Conservation (phyloP, 139 green algal genomes). For the Volvox reticuliferus region DNA sequence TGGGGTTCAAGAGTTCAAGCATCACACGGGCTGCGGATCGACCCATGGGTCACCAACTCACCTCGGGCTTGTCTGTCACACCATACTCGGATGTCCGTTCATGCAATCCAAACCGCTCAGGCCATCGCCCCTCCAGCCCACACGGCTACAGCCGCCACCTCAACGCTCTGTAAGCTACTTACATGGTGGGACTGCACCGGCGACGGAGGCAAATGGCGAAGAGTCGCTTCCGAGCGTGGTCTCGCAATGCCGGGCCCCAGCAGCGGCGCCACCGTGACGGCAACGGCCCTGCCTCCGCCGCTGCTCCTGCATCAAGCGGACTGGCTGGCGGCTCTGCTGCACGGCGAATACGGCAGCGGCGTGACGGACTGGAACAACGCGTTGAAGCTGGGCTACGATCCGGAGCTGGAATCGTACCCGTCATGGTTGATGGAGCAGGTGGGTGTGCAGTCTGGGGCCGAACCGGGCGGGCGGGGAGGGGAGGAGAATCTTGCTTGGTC, state of each 20-base stretch:
- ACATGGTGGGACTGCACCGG: slow-evolving; percentile 68
- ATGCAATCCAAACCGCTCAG: slow-evolving; percentile 35
- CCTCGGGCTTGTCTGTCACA: too few species aligned
- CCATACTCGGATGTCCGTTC: too few species aligned
- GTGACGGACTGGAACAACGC: slow-evolving; percentile 95
- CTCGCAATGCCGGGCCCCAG: neutral
- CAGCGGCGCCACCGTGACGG: slow-evolving; percentile 13
- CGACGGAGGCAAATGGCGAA: neutral
- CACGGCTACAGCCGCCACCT: slow-evolving; percentile 84
- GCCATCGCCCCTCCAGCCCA: slow-evolving; percentile 81
- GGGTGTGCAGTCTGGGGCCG: neutral
- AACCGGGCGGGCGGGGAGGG: too few species aligned
- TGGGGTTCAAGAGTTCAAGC: too few species aligned
- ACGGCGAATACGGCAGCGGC: slow-evolving; percentile 42
- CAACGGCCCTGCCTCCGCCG: slow-evolving; percentile 38
- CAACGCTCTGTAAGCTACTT: slow-evolving; percentile 91
- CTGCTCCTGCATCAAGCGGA: slow-evolving; percentile 86
- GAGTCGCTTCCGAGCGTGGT: neutral
- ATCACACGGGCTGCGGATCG: too few species aligned
- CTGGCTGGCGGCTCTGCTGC: slow-evolving; percentile 77
- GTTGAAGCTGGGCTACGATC: slow-evolving; percentile 95
- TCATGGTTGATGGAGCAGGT: slow-evolving; percentile 83
- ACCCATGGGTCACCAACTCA: too few species aligned
- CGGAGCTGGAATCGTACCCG: slow-evolving; percentile 78
- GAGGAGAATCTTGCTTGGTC: too few species aligned